Evolutionary conservation across 176 grass and related monocot species (phyloP), one percentile per base, ranked within the genome.

Genomic region (Oryza rufipogon): DNA sequence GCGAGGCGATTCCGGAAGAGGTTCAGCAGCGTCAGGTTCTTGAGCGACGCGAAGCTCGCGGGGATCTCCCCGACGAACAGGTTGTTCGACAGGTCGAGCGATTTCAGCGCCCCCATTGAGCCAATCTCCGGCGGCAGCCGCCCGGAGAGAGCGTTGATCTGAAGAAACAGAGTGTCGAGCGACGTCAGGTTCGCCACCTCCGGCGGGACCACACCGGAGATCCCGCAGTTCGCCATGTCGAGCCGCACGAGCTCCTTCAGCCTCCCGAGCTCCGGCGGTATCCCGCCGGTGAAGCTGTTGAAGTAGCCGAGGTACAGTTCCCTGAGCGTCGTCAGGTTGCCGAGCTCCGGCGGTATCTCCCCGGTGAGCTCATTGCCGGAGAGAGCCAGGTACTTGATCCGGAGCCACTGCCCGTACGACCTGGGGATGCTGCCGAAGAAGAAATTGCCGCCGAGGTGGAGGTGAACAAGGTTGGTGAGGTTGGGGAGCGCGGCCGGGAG

Each of bases 41-140:
- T 83, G 26, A 97, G 89, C 22, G 80, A 33, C 52, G 86, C 81
- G 75, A 95, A 97, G 70, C 70, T 89, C 34, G 92, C 30, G 4
- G 95, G 95, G 73, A 97, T 97, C 76, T 89, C 85, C 12, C 91
- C 95, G 30, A 86, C 56, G 75, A 97, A 79, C 72, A 89, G 26
- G 69, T 97, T 97, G 88, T 97, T 97, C 6, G 95, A 97, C 77
- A 97, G 75, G 86, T 97, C 95, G 56, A 97, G 86, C 63, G 95
- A 97, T 83, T 93, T 97, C 34, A 97, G 90, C 51, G 78, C 86
- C 28, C 71, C 68, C 82, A 97, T 90, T 25, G 74, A 47, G 19
- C 92, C 92, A 0, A 97, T 81, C 85, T 93, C 92, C 26, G 87
- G 36, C 13, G 95, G 95, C 1, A 97, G 70, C 9, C 81, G 67